These are phyloP conservation scores for Boletus reticuloceps DNA, from an alignment of 768 basidiomycete genomes.

Conservation along the genomic window DNA sequence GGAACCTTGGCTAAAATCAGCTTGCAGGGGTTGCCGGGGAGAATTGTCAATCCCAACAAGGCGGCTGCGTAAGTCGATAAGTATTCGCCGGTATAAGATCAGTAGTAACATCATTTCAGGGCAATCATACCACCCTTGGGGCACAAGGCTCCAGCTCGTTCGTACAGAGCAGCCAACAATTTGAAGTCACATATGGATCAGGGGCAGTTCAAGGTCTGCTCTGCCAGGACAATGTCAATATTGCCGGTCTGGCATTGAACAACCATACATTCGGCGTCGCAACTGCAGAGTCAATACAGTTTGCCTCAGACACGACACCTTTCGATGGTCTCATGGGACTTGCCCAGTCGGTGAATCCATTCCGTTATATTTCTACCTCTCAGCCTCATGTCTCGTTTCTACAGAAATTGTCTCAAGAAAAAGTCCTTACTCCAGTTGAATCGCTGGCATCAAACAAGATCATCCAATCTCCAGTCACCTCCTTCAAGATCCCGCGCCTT, in stretches of 20 bases:
- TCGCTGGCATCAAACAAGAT: conserved; percentile 55
- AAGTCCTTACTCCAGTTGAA: conserved; percentile 68
- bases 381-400: neutral
- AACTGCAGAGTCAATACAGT: conserved; percentile 55
- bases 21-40: conserved; percentile 51
- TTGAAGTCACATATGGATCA: conserved; percentile 66
- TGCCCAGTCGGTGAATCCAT: conserved; percentile 57
- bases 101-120: conserved; percentile 36
- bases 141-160: conserved; percentile 60
- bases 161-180: conserved; percentile 45
- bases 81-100: neutral
- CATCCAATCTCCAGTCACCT: conserved; percentile 63
- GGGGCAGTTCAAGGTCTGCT: conserved; percentile 66
- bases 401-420: conserved; percentile 63
- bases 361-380: conserved; percentile 8
- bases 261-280: conserved; percentile 71
- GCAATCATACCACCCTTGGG: conserved; percentile 68
- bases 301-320: conserved; percentile 44
- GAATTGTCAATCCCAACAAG: conserved; percentile 44
- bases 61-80: conserved; percentile 38
- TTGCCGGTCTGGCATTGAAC: conserved; percentile 60
- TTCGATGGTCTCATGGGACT: conserved; percentile 82
- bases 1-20: neutral
- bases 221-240: conserved; percentile 56
- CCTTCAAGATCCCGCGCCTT: conserved; percentile 78